Evolutionary conservation across 352 stramenopile species (phyloP).

Genomic region (Phytopythium mirpurense): DNA sequence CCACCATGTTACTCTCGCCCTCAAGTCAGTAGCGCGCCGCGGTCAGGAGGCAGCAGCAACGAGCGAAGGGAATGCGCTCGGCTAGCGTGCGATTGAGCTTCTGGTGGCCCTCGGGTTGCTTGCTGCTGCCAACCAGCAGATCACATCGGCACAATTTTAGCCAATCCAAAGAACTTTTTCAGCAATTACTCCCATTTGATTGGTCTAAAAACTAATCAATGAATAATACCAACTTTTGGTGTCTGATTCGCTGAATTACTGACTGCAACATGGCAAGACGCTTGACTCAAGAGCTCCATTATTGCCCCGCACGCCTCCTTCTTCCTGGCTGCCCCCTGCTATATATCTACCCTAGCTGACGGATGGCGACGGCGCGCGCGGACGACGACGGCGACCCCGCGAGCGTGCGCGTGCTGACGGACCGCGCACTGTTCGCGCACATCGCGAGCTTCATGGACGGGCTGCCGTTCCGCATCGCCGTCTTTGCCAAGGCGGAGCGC

Average conservation of each 20-base stretch:
- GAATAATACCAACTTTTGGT: no score
- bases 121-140: constrained; percentile 4
- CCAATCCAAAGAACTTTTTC: background rate
- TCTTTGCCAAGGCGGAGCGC: constrained; percentile 16
- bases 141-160: background rate
- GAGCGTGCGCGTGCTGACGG: constrained; percentile 20
- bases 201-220: no score
- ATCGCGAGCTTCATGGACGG: constrained; percentile 25
- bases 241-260: no score
- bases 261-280: no score
- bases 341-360: no score
- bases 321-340: no score
- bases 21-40: no score
- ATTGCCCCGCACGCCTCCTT: no score
- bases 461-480: constrained; percentile 14
- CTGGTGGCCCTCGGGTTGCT: background rate
- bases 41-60: background rate
- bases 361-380: no score
- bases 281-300: no score
- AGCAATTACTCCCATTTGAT: no score
- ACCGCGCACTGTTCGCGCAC: constrained; percentile 11
- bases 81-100: background rate
- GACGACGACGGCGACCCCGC: constrained; percentile 5
- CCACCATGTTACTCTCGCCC: constrained; percentile 28
- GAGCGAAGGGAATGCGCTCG: constrained; percentile 4